A percentile compares a stretch with the other conserved stretches of the same genome.
Conservation (phyloP, 768 basidiomycete genomes). For the Mycena sanguinolenta region DNA sequence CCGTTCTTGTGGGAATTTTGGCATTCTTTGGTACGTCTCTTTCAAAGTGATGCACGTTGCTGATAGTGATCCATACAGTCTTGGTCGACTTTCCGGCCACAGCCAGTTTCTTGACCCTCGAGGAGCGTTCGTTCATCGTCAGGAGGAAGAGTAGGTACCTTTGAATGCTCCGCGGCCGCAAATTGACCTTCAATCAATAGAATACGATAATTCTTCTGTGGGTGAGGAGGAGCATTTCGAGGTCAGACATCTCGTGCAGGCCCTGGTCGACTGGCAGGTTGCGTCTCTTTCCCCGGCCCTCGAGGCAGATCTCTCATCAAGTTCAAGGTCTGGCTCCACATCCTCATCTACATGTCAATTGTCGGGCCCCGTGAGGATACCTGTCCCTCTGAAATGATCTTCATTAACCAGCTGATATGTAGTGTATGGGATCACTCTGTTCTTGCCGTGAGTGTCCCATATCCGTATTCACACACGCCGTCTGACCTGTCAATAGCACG, state of each 20-base stretch:
- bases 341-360: conserved; percentile 72
- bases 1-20: conserved; percentile 67
- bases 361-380: conserved; percentile 66
- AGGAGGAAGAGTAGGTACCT: conserved; percentile 64
- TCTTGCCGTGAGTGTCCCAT: conserved; percentile 69
- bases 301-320: background rate
- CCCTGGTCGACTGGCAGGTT: conserved; percentile 76
- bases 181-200: conserved; percentile 44
- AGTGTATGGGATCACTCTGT: conserved; percentile 52
- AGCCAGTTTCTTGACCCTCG: conserved; percentile 71
- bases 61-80: conserved; percentile 48
- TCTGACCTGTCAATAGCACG: conserved; percentile 52
- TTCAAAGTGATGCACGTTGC: background rate
- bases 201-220: conserved; percentile 68
- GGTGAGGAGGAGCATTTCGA: conserved; percentile 74
- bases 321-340: conserved; percentile 64
- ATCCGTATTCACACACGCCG: background rate
- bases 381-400: background rate
- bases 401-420: conserved; percentile 4
- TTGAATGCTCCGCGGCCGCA: background rate
- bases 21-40: conserved; percentile 62
- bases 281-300: conserved; percentile 6
- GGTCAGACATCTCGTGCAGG: conserved; percentile 64
- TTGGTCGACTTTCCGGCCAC: conserved; percentile 74
- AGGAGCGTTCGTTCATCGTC: conserved; percentile 69